Conservation (phyloP, 2,329 filamentous ascomycete genomes). For the Exophiala lecanii-corni region DNA sequence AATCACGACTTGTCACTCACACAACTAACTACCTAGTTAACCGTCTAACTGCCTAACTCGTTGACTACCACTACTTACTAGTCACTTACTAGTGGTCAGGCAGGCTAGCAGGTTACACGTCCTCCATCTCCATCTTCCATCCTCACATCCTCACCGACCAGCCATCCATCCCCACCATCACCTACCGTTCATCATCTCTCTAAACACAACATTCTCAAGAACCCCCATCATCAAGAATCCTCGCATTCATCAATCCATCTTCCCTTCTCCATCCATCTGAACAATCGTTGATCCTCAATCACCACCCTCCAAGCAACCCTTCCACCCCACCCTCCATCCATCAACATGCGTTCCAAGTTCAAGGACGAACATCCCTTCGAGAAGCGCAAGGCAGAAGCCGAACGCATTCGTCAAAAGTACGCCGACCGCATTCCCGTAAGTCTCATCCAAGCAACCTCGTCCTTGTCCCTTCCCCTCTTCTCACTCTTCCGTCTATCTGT, state of each 20-base stretch:
- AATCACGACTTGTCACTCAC: neutral
- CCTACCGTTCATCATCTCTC: constrained; percentile 13
- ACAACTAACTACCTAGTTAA: no score
- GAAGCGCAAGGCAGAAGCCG: constrained; percentile 99
- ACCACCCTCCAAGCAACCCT: no score
- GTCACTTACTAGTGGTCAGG: no score
- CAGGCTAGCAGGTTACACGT: constrained; percentile 6
- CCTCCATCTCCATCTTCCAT: constrained; percentile 28
- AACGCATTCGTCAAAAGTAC: constrained; percentile 99
- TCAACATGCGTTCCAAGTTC: constrained; percentile 90
- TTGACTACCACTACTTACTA: no score
- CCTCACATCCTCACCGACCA: constrained; percentile 23
- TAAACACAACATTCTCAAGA: neutral
- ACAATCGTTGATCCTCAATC: no score
- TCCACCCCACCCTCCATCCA: constrained; percentile 21
- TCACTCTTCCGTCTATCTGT: no score
- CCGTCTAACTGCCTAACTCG: no score
- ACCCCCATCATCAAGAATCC: no score
- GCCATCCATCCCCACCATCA: constrained; percentile 25
- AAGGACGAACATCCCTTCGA: constrained; percentile 99
- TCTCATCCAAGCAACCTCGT: constrained; percentile 26
- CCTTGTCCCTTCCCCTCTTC: neutral
- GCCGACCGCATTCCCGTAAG: constrained; percentile 95
- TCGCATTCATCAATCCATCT: constrained; percentile 18
- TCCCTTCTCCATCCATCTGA: constrained; percentile 23